phyloP scores from a whole-genome alignment of 176 grass and related monocot species.

The Carex myosuroides region DNA sequence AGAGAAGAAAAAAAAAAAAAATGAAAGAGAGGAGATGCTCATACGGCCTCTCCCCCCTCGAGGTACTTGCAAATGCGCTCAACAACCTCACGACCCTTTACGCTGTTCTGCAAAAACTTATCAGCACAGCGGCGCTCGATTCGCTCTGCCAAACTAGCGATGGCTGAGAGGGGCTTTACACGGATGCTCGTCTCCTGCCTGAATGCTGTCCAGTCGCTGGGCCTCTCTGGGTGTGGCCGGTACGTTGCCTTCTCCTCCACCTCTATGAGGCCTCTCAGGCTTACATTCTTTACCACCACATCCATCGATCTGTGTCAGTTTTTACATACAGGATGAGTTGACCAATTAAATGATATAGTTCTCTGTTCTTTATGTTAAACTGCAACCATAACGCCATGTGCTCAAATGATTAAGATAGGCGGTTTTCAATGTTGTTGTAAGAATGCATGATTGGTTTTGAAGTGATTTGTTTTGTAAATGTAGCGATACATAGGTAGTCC shows the following conservation, averaged over 20 bases:
- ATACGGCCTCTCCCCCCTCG: constrained; percentile 47
- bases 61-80: constrained; percentile 88
- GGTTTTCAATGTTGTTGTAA: too few species aligned
- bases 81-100: constrained; percentile 83
- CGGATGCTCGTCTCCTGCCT: constrained; percentile 83
- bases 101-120: constrained; percentile 72
- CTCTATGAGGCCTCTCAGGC: constrained; percentile 62
- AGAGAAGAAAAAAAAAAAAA: constrained; percentile 10
- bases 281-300: constrained; percentile 69
- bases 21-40: constrained; percentile 9
- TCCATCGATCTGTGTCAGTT: constrained; percentile 52
- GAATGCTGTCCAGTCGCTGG: constrained; percentile 75
- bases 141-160: constrained; percentile 80
- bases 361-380: neutral
- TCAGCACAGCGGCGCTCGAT: constrained; percentile 81
- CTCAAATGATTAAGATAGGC: too few species aligned
- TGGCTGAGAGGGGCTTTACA: constrained; percentile 63
- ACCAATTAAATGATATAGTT: neutral
- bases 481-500: neutral
- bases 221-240: constrained; percentile 63
- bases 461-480: neutral
- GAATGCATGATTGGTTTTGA: neutral
- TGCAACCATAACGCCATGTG: too few species aligned
- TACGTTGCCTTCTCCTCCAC: constrained; percentile 75
- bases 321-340: neutral